Conservation (phyloP, 345 rosid genomes). For the Carallia brachiata region DNA sequence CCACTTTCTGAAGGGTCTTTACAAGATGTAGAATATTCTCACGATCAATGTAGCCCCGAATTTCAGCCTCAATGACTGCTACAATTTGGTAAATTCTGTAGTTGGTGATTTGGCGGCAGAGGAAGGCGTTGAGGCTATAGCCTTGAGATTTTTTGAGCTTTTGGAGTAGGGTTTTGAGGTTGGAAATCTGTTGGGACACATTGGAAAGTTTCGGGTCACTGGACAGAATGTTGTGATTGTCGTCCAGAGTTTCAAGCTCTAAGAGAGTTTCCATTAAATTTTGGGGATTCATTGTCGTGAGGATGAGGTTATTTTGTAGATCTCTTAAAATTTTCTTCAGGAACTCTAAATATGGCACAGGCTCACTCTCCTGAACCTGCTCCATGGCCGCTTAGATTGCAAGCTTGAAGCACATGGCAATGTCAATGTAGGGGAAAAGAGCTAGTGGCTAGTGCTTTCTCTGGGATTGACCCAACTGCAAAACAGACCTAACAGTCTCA, state of each 20-base stretch:
- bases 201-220: conserved; percentile 25
- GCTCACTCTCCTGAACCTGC: conserved; percentile 7
- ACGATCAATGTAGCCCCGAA: conserved; percentile 33
- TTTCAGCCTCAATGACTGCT: conserved; percentile 31
- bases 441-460: neutral
- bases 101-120: conserved; percentile 38
- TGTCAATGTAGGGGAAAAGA: too few species aligned
- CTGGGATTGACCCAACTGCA: neutral
- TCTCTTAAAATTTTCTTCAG: conserved; percentile 37
- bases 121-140: conserved; percentile 27
- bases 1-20: conserved; percentile 18
- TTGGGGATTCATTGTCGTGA: conserved; percentile 23
- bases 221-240: conserved; percentile 7
- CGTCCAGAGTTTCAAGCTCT: conserved; percentile 20
- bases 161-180: conserved; percentile 36
- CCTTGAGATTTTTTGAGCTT: conserved; percentile 32
- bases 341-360: conserved; percentile 20
- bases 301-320: conserved; percentile 38
- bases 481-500: conserved; percentile 5
- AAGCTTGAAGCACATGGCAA: neutral
- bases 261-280: conserved; percentile 25
- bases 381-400: conserved; percentile 30
- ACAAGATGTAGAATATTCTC: conserved; percentile 33
- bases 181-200: conserved; percentile 29
- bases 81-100: conserved; percentile 42